Conservation (phyloP, 768 basidiomycete genomes). For the Xerocomus spinulosus region DNA sequence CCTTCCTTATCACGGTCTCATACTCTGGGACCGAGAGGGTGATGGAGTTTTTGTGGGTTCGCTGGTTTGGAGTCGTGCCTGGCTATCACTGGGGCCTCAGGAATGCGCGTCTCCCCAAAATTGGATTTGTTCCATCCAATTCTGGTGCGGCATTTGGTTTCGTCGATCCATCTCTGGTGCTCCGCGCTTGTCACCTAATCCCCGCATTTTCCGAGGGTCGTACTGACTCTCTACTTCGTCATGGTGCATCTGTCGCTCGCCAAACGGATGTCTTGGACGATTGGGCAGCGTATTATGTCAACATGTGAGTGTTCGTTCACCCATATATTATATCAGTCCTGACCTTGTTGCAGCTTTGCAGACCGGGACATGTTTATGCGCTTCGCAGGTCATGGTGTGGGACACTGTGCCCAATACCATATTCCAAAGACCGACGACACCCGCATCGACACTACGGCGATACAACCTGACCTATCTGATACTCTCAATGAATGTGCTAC, state of each 20-base stretch:
- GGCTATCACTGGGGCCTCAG: not conserved
- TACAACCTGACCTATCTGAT: too few species aligned
- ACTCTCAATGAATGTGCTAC: too few species aligned
- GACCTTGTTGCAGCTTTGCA: too few species aligned
- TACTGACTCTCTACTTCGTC: not conserved
- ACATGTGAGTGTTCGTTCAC: too few species aligned
- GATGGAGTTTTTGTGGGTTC: not conserved
- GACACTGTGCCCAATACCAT: too few species aligned
- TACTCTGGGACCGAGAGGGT: not conserved
- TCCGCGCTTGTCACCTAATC: not conserved
- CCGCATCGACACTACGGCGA: too few species aligned
- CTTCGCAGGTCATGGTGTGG: too few species aligned
- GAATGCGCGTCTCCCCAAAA: not conserved
- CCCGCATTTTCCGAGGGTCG: not conserved
- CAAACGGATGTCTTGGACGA: not conserved
- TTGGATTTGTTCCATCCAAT: not conserved
- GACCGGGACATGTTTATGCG: too few species aligned
- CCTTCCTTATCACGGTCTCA: not conserved
- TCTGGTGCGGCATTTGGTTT: not conserved
- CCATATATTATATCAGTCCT: too few species aligned
- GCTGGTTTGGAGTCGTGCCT: too few species aligned
- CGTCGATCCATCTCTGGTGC: not conserved
- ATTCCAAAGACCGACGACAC: too few species aligned
- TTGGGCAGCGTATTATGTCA: not conserved
- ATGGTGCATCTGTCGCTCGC: not conserved